A percentile compares a stretch with the other conserved stretches of the same genome.
Evolutionary conservation across 1,139 yeast species (phyloP).

Genomic region (Blastobotrys indianensis): DNA sequence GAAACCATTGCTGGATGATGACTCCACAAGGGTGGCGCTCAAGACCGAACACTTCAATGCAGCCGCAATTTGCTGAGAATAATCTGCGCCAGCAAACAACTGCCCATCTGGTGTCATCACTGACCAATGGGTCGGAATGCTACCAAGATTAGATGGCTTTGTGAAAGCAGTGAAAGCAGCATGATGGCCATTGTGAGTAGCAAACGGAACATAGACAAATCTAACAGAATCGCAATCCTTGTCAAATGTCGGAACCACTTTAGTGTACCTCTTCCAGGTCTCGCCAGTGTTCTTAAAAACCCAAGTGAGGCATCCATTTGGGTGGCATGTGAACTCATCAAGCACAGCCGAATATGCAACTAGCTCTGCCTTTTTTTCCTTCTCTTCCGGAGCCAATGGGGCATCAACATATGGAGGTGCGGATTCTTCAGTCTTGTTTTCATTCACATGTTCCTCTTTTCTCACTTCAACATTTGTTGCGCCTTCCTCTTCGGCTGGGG

Average conservation of each 20-base stretch:
- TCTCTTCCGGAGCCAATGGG: background rate
- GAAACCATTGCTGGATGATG: background rate
- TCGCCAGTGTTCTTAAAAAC: conserved; percentile 17
- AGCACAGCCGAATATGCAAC: conserved; percentile 7
- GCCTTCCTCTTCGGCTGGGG: too few species aligned
- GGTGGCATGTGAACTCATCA: conserved; percentile 8
- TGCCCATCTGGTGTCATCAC: conserved; percentile 13
- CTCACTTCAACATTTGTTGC: too few species aligned
- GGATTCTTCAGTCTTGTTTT: background rate
- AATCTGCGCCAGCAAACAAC: conserved; percentile 9
- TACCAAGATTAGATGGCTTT: conserved; percentile 9
- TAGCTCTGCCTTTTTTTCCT: conserved; percentile 1
- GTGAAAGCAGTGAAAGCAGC: conserved; percentile 15
- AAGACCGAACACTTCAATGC: background rate
- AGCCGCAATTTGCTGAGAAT: conserved; percentile 1
- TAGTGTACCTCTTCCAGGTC: conserved; percentile 19
- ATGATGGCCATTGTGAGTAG: conserved; percentile 8
- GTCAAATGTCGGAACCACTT: conserved; percentile 10
- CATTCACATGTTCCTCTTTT: background rate
- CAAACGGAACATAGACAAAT: conserved; percentile 11
- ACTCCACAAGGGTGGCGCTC: background rate
- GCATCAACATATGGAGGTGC: background rate
- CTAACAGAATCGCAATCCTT: conserved; percentile 6
- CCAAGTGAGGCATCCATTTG: conserved; percentile 15
- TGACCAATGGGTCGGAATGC: conserved; percentile 13